These are phyloP conservation scores for Apostasia ramifera DNA, from an alignment of 106 monocot species.

Conservation along the genomic window DNA sequence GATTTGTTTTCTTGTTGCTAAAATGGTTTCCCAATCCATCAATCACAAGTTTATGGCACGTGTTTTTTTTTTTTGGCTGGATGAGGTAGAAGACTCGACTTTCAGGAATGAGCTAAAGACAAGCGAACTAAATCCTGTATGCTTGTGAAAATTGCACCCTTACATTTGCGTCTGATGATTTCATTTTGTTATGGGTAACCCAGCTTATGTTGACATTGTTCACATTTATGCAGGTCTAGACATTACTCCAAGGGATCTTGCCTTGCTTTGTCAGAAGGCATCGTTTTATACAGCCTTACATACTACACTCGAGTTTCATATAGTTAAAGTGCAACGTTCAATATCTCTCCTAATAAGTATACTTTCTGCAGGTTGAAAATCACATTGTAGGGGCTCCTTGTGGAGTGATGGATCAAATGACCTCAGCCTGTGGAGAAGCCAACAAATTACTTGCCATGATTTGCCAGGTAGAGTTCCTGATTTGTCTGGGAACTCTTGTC, in stretches of 20 bases:
- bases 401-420: constrained; percentile 94
- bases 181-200: background rate
- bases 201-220: background rate
- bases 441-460: constrained; percentile 95
- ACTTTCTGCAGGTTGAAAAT: constrained; percentile 61
- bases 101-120: too few relatives aligned
- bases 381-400: constrained; percentile 86
- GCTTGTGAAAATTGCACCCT: too few relatives aligned
- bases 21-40: too few relatives aligned
- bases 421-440: constrained; percentile 89
- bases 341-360: too few relatives aligned
- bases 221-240: constrained; percentile 14
- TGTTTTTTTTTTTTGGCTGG: too few relatives aligned
- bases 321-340: too few relatives aligned
- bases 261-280: constrained; percentile 85
- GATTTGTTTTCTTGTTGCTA: too few relatives aligned
- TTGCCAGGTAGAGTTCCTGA: constrained; percentile 50
- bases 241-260: constrained; percentile 72
- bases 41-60: too few relatives aligned
- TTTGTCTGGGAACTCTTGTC: background rate
- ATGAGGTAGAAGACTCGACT: too few relatives aligned
- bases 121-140: too few relatives aligned
- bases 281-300: background rate
- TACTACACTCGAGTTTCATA: too few relatives aligned
- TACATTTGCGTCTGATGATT: background rate